A percentile compares a stretch with the other conserved stretches of the same genome.
These are phyloP conservation scores for Fraxinus nigra DNA, from an alignment of 305 asterid genomes.

Conservation along the genomic window DNA sequence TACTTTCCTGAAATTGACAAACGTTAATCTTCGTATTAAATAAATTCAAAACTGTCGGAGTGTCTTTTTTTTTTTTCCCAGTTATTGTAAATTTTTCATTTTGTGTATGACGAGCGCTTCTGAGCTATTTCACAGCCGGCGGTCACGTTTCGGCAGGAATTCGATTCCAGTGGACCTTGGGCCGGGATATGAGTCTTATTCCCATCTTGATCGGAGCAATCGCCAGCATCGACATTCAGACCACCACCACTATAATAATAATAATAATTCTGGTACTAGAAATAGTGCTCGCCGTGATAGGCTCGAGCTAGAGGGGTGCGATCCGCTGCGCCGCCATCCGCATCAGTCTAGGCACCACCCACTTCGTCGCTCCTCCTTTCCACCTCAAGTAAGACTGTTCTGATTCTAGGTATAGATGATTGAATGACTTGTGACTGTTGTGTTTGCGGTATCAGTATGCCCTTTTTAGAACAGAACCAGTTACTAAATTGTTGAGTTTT, in stretches of 20 bases:
- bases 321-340: constrained; percentile 44
- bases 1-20: too few relatives aligned
- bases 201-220: constrained; percentile 30
- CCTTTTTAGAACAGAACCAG: too few relatives aligned
- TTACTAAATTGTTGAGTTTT: too few relatives aligned
- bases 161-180: constrained; percentile 34
- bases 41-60: too few relatives aligned
- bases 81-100: too few relatives aligned
- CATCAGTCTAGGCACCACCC: constrained; percentile 32
- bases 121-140: constrained; percentile 45
- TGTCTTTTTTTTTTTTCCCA: too few relatives aligned
- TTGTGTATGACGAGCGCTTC: constrained; percentile 81
- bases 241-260: constrained; percentile 18
- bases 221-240: constrained; percentile 42
- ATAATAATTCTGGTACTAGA: not conserved
- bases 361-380: constrained; percentile 28
- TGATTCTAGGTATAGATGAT: too few relatives aligned
- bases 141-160: constrained; percentile 41
- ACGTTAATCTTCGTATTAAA: too few relatives aligned
- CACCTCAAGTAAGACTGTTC: constrained; percentile 32
- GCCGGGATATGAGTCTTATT: constrained; percentile 26
- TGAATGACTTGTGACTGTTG: too few relatives aligned
- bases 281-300: constrained; percentile 50
- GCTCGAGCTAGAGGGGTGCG: constrained; percentile 44
- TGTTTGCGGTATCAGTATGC: too few relatives aligned